phyloP scores from a whole-genome alignment of 257 asterid genomes.

The Nicotiana paniculata region DNA sequence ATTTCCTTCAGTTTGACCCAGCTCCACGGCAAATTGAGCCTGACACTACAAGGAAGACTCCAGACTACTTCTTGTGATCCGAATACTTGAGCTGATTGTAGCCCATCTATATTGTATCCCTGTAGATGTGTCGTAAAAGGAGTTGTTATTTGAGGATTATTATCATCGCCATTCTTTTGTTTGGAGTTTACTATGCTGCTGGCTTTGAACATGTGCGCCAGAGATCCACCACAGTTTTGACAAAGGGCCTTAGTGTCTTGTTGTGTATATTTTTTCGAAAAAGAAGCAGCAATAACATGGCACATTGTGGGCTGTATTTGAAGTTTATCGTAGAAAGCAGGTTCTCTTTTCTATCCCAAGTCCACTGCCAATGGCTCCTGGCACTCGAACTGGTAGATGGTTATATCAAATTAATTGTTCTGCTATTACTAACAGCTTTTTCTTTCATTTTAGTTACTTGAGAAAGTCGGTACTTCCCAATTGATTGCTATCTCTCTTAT shows the following conservation, averaged over 20 bases:
- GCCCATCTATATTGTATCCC: slow-evolving; percentile 26
- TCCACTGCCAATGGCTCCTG: not conserved
- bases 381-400: not conserved
- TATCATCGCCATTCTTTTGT: slow-evolving; percentile 42
- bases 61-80: slow-evolving; percentile 82
- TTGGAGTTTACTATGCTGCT: slow-evolving; percentile 43
- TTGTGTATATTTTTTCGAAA: slow-evolving; percentile 47
- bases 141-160: slow-evolving; percentile 53
- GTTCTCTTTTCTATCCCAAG: not conserved
- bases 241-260: slow-evolving; percentile 34
- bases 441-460: not conserved
- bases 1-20: slow-evolving; percentile 94
- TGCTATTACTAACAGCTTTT: not conserved
- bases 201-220: slow-evolving; percentile 38
- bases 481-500: not conserved
- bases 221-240: slow-evolving; percentile 32
- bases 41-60: slow-evolving; percentile 88
- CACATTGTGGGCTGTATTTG: slow-evolving; percentile 42
- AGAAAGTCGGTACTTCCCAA: not conserved
- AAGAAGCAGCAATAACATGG: slow-evolving; percentile 41
- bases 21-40: slow-evolving; percentile 98
- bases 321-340: slow-evolving; percentile 7
- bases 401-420: not conserved
- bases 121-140: slow-evolving; percentile 62
- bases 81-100: slow-evolving; percentile 21